Evolutionary conservation across 768 basidiomycete genomes (phyloP).

Genomic region (Mycena leptocephala): DNA sequence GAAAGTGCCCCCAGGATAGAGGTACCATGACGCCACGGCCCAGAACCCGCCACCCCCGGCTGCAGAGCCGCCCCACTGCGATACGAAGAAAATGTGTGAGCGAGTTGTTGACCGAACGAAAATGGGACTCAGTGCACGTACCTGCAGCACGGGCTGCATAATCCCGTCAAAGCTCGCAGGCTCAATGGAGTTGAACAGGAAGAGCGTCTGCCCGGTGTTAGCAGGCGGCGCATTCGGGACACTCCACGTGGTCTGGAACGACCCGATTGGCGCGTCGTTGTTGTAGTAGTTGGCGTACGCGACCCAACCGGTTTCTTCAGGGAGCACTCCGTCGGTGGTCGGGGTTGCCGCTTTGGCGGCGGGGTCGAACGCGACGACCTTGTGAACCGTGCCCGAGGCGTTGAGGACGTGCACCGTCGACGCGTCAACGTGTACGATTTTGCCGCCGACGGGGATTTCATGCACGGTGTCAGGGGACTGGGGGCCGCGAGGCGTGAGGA

Average conservation of each 20-base stretch:
- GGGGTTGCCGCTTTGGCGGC: not conserved
- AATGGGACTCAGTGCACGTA: not conserved
- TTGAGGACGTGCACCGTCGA: constrained; percentile 16
- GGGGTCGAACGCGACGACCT: constrained; percentile 5
- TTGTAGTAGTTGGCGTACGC: constrained; percentile 7
- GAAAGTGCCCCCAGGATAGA: not conserved
- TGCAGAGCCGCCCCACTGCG: constrained; percentile 24
- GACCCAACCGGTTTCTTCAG: constrained; percentile 24
- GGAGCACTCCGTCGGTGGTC: not conserved
- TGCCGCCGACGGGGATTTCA: constrained; percentile 11
- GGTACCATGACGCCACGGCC: constrained; percentile 24
- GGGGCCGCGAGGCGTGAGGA: constrained; percentile 13
- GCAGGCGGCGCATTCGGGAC: not conserved
- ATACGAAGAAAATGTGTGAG: not conserved
- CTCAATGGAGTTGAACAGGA: constrained; percentile 31
- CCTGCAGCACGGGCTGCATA: constrained; percentile 31
- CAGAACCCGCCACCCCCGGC: constrained; percentile 31
- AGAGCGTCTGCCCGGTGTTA: constrained; percentile 16
- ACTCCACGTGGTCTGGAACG: not conserved
- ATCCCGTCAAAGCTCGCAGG: constrained; percentile 15
- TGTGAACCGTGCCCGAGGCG: not conserved
- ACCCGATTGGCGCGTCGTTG: not conserved
- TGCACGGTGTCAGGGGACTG: constrained; percentile 5
- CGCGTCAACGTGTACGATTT: constrained; percentile 6
- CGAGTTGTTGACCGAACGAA: not conserved